These are phyloP conservation scores for Helianthus tuberosus DNA, from an alignment of 129 eudicot species.

Conservation along the genomic window DNA sequence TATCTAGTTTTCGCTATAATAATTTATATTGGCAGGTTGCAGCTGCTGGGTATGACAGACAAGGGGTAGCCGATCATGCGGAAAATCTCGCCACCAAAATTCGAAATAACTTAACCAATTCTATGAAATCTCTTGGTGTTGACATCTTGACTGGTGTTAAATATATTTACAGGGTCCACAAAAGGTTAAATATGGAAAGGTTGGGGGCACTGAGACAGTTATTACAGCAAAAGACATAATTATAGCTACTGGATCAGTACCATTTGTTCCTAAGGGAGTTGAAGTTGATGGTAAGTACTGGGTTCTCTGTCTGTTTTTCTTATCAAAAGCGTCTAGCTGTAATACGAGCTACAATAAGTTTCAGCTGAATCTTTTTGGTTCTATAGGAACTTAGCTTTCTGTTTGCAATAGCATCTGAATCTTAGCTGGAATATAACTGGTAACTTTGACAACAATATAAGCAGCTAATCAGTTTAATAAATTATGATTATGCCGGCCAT, in stretches of 20 bases:
- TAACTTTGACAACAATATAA: too few species aligned
- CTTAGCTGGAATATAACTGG: conserved; percentile 3
- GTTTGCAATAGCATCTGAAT: conserved; percentile 16
- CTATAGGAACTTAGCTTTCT: conserved; percentile 7
- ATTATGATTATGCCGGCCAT: too few species aligned
- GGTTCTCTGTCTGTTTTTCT: conserved; percentile 17
- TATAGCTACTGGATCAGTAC: conserved; percentile 93
- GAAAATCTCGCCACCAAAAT: conserved; percentile 92
- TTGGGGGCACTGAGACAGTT: conserved; percentile 55
- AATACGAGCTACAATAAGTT: not conserved
- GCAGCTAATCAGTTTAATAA: too few species aligned
- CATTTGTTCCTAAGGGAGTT: conserved; percentile 95
- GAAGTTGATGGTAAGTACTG: conserved; percentile 92
- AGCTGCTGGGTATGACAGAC: conserved; percentile 98
- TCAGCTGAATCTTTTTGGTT: not conserved
- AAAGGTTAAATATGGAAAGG: conserved; percentile 66
- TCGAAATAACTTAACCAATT: conserved; percentile 80
- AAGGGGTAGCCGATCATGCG: conserved; percentile 95
- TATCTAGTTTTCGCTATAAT: not conserved
- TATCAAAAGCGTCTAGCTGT: not conserved
- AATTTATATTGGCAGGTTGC: conserved; percentile 61
- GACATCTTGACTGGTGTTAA: conserved; percentile 88
- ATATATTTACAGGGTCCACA: conserved; percentile 60
- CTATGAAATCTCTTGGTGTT: conserved; percentile 95
- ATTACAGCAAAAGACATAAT: conserved; percentile 91